Evolutionary conservation across 805 yeast species (phyloP).

Genomic region (Candida glaebosa): DNA sequence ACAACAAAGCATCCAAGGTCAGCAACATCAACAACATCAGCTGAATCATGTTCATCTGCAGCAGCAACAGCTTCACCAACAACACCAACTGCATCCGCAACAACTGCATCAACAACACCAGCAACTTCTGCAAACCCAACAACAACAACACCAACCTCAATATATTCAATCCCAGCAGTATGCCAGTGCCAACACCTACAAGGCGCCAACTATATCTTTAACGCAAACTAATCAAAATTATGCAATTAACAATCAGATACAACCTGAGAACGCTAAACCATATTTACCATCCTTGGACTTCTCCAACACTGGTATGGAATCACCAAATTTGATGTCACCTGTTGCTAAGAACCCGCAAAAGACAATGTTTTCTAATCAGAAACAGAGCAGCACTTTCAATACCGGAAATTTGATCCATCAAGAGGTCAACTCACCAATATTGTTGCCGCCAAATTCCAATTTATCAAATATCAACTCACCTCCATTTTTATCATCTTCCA

Average conservation of each 20-base stretch:
- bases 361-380: neutral
- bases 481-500: slow-evolving; percentile 18
- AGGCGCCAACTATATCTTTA: neutral
- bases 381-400: neutral
- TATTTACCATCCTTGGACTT: slow-evolving; percentile 1
- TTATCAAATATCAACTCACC: slow-evolving; percentile 18
- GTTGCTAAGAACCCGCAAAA: neutral
- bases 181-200: slow-evolving; percentile 4
- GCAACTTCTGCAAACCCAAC: slow-evolving; percentile 9
- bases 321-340: slow-evolving; percentile 3
- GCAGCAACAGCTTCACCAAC: slow-evolving; percentile 7
- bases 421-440: slow-evolving; percentile 16
- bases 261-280: neutral
- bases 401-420: neutral
- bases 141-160: slow-evolving; percentile 9
- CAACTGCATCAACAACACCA: slow-evolving; percentile 4
- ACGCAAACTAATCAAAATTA: neutral
- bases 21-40: slow-evolving; percentile 5
- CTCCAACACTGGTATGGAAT: neutral
- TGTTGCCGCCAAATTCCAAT: slow-evolving; percentile 16
- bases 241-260: slow-evolving; percentile 8
- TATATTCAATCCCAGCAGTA: slow-evolving; percentile 4
- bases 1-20: slow-evolving; percentile 8
- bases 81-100: slow-evolving; percentile 5
- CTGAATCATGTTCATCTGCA: slow-evolving; percentile 8